Conservation (phyloP, 495 filamentous ascomycete genomes). For the Viridothelium virens region DNA sequence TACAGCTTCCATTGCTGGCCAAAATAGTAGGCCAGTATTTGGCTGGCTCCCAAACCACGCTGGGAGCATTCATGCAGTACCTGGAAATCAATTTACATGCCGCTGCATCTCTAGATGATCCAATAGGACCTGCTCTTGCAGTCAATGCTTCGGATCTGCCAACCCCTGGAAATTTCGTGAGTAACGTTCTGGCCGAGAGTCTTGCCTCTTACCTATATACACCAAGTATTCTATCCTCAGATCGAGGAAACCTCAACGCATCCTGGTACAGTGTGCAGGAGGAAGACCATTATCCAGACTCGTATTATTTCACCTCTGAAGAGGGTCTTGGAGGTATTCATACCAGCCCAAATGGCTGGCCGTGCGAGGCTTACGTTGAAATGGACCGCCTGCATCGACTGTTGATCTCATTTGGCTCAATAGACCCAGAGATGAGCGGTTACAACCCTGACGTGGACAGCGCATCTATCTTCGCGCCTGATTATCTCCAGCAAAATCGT, state of each 20-base stretch:
- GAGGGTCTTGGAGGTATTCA: conserved; percentile 32
- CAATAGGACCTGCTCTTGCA: conserved; percentile 36
- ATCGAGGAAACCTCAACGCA: conserved; percentile 50
- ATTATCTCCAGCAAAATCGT: conserved; percentile 31
- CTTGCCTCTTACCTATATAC: conserved; percentile 49
- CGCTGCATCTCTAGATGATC: conserved; percentile 38
- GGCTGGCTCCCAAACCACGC: conserved; percentile 38
- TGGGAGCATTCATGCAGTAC: conserved; percentile 41
- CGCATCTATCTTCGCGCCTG: conserved; percentile 39
- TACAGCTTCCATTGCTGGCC: conserved; percentile 43
- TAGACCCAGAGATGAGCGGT: conserved; percentile 49
- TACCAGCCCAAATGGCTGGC: conserved; percentile 58
- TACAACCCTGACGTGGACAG: conserved; percentile 44
- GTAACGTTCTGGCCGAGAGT: conserved; percentile 32
- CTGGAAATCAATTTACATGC: conserved; percentile 55
- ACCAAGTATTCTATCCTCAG: conserved; percentile 38
- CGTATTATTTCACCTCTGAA: conserved; percentile 46
- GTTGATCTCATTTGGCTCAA: conserved; percentile 45
- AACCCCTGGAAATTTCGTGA: conserved; percentile 27
- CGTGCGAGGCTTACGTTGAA: conserved; percentile 49
- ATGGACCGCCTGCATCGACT: conserved; percentile 44
- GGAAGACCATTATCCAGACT: conserved; percentile 40
- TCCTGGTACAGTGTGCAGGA: conserved; percentile 49
- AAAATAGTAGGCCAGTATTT: conserved; percentile 46
- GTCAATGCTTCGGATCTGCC: conserved; percentile 37